Evolutionary conservation across 2,329 filamentous ascomycete genomes (phyloP), one percentile per base, ranked within the genome.

Genomic region (Hymenoscyphus occultus): DNA sequence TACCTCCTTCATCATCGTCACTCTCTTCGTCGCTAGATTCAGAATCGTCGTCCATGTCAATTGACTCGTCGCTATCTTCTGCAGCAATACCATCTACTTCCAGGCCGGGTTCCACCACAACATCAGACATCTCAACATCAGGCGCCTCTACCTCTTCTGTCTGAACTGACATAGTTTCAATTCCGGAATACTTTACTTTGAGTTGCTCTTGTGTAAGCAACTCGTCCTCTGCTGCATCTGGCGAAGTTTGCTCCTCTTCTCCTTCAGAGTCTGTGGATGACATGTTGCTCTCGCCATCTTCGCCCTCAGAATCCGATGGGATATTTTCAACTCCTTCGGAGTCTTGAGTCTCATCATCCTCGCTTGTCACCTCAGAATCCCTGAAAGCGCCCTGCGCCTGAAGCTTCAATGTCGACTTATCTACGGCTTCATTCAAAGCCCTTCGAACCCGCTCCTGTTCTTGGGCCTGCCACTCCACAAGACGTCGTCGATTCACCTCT

Each of bases 381-480:
- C 68, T 68, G 19, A 81, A 82, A 1, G 80, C 77, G 63, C 80
- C 81, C n/a, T 86, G 82, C 16, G 87, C 86, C 69, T 89, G 85
- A 0, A 91, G 78, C 72, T 90, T 87, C 70, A 86, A 84, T 67
- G 90, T 89, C 0, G 88, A 91, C 64, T 88, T 82, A 67, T 88
- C 90, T 71, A 91, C 88, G 71, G 87, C 90, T 78, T 89, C 87
- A 71, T 89, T 91, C 72, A 90, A 82, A 59, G 87, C 91, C 73
- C 86, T 88, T 78, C 83, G 88, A 74, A 85, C 84, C 70, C 84
- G 83, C 74, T 79, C 83, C 71, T 89, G 84, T 72, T 89, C 86
- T 68, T 87, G 84, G 1, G 82, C 85, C 69, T 90, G 84, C 86
- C 86, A 90, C 69, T 86, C 84, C 48, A 82, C 80, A 16, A 89